A percentile compares a stretch with the other conserved stretches of the same genome.
phyloP scores from a whole-genome alignment of 139 green algal species.

The Closterium sp. region DNA sequence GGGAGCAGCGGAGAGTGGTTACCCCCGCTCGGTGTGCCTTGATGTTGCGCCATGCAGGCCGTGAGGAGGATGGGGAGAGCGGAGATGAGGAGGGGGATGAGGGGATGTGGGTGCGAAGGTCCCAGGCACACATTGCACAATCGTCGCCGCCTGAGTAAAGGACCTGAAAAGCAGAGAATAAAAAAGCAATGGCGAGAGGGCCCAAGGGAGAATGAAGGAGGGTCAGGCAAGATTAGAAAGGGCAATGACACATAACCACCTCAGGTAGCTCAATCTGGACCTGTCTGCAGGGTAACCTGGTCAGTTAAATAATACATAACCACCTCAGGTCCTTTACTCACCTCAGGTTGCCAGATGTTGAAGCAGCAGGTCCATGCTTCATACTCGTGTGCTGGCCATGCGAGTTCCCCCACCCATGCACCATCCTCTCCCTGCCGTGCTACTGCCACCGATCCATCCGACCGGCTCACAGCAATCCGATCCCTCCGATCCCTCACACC shows the following conservation, averaged over 20 bases:
- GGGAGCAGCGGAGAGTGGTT: background rate
- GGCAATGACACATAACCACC: background rate
- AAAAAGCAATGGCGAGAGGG: background rate
- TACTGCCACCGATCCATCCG: background rate
- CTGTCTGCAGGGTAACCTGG: background rate
- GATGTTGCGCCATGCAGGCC: background rate
- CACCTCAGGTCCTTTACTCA: too few species aligned
- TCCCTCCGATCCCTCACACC: background rate
- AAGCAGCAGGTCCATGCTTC: background rate
- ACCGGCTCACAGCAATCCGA: background rate
- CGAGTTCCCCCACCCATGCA: background rate
- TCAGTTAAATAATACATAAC: too few species aligned
- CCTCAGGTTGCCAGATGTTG: background rate
- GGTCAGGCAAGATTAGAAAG: too few species aligned
- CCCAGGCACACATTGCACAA: background rate
- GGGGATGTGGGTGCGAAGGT: background rate
- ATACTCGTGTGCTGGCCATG: background rate
- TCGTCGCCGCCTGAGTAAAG: background rate
- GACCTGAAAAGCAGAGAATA: background rate
- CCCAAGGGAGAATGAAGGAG: background rate
- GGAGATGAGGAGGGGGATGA: background rate
- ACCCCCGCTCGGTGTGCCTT: background rate
- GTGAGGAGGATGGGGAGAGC: background rate
- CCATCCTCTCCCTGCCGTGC: background rate
- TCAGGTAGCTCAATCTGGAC: background rate